Evolutionary conservation across 208 protist genomes (phyloP), one percentile per base, ranked within the genome.

Genomic region (Leishmania lainsoni): DNA sequence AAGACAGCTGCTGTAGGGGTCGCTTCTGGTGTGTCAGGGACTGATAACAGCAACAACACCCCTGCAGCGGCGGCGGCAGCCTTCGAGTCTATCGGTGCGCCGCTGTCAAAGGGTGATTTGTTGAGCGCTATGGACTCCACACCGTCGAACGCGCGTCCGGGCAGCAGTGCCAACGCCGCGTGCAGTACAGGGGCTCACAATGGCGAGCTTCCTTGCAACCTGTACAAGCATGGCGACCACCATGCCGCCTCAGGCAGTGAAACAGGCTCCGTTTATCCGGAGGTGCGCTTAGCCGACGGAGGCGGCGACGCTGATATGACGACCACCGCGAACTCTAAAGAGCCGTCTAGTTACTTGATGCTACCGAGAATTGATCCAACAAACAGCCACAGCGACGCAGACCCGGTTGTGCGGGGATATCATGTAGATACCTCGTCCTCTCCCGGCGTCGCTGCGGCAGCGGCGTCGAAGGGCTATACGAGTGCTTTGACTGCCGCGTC

Each of bases 271-370:
- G 39, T 14, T 14, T 66, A 5, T 17, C 35, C 35, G 6, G 20
- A n/a, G 35, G 22, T 10, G 54, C 73, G 9, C 6, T 42, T 48
- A 4, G 22, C 68, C 22, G 35, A 29, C 32, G 68, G 20, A 10
- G 54, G 56, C n/a, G 14, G 73, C 10, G 73, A 32, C 73, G 54
- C 73, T 48, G 73, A 77, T 56, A 77, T 56, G 39, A 32, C 16
- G 54, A 61, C 10, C 2, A n/a, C n/a, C 20, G n/a, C 76, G 32
- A 68, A 52, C 45, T 79, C 82, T 51, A 26, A 12, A 42, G 82
- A 81, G 54, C 56, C 26, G 61, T 61, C 35, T 29, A 74, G 73
- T 4, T 73, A 86, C 45, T 76, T 86, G 8, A 52, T 81, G 26
- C 48, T 86, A 65, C 82, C 82, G 2, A n/a, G 73, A 56, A 61